Evolutionary conservation across 257 asterid genomes (phyloP).

Genomic region (Nicotiana attenuata): DNA sequence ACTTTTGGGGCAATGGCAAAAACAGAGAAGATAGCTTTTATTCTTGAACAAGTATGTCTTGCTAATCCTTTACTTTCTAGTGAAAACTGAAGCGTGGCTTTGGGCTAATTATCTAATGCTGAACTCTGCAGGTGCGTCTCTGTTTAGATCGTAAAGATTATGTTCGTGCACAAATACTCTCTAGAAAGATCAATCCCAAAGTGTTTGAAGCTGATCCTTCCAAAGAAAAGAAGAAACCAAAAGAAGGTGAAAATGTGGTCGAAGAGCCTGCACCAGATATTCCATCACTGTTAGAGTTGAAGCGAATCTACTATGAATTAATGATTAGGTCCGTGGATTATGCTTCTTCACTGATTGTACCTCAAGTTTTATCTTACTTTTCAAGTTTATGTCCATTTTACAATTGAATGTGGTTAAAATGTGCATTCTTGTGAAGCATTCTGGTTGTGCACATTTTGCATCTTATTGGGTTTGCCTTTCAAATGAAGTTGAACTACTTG

Average conservation of each 20-base stretch:
- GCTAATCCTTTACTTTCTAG: constrained; percentile 4
- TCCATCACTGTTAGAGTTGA: constrained; percentile 83
- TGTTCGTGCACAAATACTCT: constrained; percentile 96
- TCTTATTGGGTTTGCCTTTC: neutral
- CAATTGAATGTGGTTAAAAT: neutral
- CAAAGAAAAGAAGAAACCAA: constrained; percentile 80
- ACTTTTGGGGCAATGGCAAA: constrained; percentile 99
- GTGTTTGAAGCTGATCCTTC: constrained; percentile 87
- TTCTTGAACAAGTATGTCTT: constrained; percentile 81
- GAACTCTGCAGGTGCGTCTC: constrained; percentile 65
- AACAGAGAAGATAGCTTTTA: constrained; percentile 95
- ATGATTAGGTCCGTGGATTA: constrained; percentile 66
- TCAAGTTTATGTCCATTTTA: neutral
- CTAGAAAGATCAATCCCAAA: constrained; percentile 91
- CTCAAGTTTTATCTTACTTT: neutral
- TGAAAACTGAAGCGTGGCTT: neutral
- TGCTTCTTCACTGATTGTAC: neutral
- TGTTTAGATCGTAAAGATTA: constrained; percentile 91
- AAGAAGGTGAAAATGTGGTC: constrained; percentile 78
- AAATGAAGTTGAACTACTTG: neutral
- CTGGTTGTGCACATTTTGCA: neutral
- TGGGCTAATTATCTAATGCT: neutral
- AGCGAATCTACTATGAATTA: constrained; percentile 83
- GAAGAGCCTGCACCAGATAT: constrained; percentile 93
- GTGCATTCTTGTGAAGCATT: neutral